Base-by-base conservation (phyloP, 306 rosid species). In the Cicer chorassanicum region DNA sequence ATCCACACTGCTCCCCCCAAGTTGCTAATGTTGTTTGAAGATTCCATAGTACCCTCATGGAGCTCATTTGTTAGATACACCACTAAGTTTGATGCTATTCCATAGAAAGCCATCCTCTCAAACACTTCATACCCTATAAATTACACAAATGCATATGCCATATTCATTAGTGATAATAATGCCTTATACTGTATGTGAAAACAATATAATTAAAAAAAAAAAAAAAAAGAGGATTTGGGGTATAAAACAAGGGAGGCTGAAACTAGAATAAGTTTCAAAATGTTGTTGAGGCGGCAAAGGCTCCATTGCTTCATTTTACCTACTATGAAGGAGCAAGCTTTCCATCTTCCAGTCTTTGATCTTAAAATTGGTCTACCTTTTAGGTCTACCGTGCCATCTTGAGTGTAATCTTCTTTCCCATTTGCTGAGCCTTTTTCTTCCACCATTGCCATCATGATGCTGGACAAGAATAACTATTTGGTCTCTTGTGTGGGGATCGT, bases 51-150 rank as follows among this genome's bases (percentile, higher is more conserved):
- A 14, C 90, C 93, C 86, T 93, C 84, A 71, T 89, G 95, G 4
- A 90, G 89, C 83, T 85, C 79, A 2, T 0, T 75, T 15, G 93
- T 83, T 71, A 93, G 65, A 80, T 89, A 93, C 10, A 89, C 5
- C 78, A 90, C 95, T 9, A 89, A 67, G 80, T 87, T 93, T 68
- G 95, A 43, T 78, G 89, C 40, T 29, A 93, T 86, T 51, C 98
- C 96, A 46, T 87, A 83, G 75, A 79, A 85, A 73, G 98, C 96
- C 96, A 93, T 93, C 86, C 98, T 89, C 80, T 93, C 95, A 84
- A 93, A 87, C 57, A 89, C 80, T 81, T 88, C 93, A 68, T 87
- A 87, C 66, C 79, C 96, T 88, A 36, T 70, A 50, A 48, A 61
- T 68, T n/a, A 60, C 18, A 74, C 3, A 63, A 48, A 49, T 6